Base-by-base conservation (phyloP, 306 rosid species). In the Nissolia schottii region DNA sequence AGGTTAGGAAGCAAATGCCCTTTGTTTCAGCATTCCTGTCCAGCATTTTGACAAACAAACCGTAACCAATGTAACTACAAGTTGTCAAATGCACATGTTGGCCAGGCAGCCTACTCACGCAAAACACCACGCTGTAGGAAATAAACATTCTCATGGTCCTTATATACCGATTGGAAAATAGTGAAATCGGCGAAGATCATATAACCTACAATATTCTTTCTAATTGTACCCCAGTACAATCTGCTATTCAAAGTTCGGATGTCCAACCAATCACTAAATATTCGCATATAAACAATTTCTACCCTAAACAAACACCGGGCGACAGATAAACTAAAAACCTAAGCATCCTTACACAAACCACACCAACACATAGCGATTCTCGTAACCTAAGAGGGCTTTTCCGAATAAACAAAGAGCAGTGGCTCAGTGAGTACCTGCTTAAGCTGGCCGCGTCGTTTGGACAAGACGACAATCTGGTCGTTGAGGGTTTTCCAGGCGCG, bases 371-470 rank as follows among this genome's bases (percentile, higher is more conserved):
- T 7, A 1, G 55, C 18, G 5, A 14, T 38, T 60, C 7, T 50
- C 35, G 20, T 40, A 67, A 35, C 13, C 70, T 35, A 41, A 20
- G 4, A 15, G 22, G 22, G 35, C 18, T 38, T 38, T 46, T 16
- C 35, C 18, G 5, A 11, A 15, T 0, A 62, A 16, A 6, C 25
- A 25, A 37, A 13, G 2, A 7, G 12, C 6, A 49, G 19, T 38
- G 1, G 6, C 13, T 9, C 14, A 23, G 2, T 3, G 4, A 34
- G 13, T 72, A 77, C 98, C 97, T 90, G 98, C 85, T 93, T 90
- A 25, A 93, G 97, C 84, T 90, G 97, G 64, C 97, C 98, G 18
- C 97, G 97, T 56, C 98, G 97, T 73, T 93, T 93, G 4, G 98
- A 93, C 67, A 90, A 72, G 3, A 90, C 90, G 15, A 90, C 60